Percentiles rank a stretch among this genome's conserved stretches.
phyloP scores from a whole-genome alignment of 1,284 basidiomycete genomes.

The Anthracocystis setariae region DNA sequence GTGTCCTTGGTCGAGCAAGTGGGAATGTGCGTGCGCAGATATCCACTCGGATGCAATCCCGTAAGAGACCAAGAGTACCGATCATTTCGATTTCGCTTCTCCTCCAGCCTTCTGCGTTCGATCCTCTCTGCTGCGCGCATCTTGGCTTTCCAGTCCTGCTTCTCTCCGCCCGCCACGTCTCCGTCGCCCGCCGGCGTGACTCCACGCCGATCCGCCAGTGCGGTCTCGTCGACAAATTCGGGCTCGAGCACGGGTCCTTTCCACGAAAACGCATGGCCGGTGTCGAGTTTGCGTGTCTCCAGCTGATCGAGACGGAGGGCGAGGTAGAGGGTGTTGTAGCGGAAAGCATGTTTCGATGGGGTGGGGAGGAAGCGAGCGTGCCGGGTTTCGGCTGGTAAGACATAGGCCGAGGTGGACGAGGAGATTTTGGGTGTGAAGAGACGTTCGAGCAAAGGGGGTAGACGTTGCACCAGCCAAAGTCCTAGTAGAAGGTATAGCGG shows the following conservation, averaged over 20 bases:
- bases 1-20: not conserved
- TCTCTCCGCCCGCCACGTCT: not conserved
- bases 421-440: constrained; percentile 4
- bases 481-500: constrained; percentile 21
- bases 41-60: constrained; percentile 19
- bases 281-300: constrained; percentile 72
- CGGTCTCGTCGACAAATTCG: constrained; percentile 28
- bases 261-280: constrained; percentile 69
- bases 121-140: constrained; percentile 39
- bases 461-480: not conserved
- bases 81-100: constrained; percentile 26
- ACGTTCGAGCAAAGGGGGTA: constrained; percentile 26
- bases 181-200: constrained; percentile 15
- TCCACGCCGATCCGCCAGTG: constrained; percentile 10
- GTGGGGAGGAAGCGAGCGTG: constrained; percentile 74
- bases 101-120: constrained; percentile 15
- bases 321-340: constrained; percentile 75
- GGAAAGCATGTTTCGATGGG: constrained; percentile 73
- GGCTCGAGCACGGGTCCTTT: constrained; percentile 19
- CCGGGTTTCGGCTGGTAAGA: constrained; percentile 60
- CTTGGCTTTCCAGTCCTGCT: constrained; percentile 22
- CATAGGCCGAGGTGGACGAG: constrained; percentile 17
- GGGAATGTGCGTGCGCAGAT: constrained; percentile 28
- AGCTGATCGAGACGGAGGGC: constrained; percentile 74
- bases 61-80: constrained; percentile 23